Evolutionary conservation across 768 basidiomycete genomes (phyloP), one percentile per base, ranked within the genome.

Genomic region (Cubamyces sp.): DNA sequence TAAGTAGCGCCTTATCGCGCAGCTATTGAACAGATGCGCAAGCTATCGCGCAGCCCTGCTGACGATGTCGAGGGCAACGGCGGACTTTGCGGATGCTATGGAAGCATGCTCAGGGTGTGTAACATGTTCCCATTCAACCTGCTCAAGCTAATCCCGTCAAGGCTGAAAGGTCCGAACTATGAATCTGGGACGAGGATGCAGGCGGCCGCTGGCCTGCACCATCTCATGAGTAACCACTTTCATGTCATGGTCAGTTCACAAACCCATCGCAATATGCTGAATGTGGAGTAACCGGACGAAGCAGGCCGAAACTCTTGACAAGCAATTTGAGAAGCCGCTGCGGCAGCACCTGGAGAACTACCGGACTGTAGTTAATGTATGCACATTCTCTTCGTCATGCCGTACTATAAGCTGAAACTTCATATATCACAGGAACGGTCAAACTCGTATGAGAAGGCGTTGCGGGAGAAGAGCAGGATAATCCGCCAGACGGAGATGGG

Each of bases 211-310:
- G 95, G 96, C 5, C 77, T 98, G 46, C 93, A 96, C 74, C 91
- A 96, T 74, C 83, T 98, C 66, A 88, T 96, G 67, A 87, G 90
- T 52, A 96, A 96, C 72, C 92, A 96, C 66, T 94, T 92, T 84
- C 92, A 94, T 74, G 86, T 98, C 60, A 78, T 98, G 72, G 93
- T 94, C 64, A 62, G 87, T 80, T 9, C 60, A 57, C 23, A 48
- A 46, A 56, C 42, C 12, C 39, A 54, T 59, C 3, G 12, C 14
- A 16, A 11, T 1, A 7, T 5, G 5, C 11, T 2, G 21, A 14
- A 18, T 23, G n/a, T 19, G 21, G 40, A 30, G 23, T 48, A 16
- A 45, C 47, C n/a, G 18, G 0, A 11, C 55, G 25, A 21, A 43
- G 39, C 48, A 95, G 93, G 88, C 91, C 9, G 92, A 94, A 70